Conservation (phyloP, 1,284 basidiomycete genomes). For the Pascua guehoae region DNA sequence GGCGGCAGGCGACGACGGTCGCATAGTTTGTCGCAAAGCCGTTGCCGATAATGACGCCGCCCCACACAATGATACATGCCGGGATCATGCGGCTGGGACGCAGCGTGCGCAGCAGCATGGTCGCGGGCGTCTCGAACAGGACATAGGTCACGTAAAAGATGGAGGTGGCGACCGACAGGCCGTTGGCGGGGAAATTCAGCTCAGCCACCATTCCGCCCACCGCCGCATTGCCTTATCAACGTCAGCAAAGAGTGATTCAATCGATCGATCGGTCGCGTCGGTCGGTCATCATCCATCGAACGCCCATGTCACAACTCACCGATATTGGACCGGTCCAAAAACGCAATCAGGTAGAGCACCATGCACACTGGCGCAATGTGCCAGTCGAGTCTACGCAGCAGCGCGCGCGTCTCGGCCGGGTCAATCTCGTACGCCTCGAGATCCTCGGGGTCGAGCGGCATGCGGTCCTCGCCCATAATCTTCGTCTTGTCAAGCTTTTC, state of each 20-base stretch:
- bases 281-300: too few relatives aligned
- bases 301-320: not conserved
- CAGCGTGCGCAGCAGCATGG: constrained; percentile 28
- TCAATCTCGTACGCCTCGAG: constrained; percentile 4
- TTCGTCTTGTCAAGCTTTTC: not conserved
- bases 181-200: constrained; percentile 5
- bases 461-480: constrained; percentile 3
- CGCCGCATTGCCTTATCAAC: constrained; percentile 11
- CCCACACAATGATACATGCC: constrained; percentile 21
- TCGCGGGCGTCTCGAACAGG: constrained; percentile 32
- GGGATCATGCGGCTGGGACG: constrained; percentile 15
- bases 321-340: constrained; percentile 5
- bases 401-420: not conserved
- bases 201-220: constrained; percentile 9
- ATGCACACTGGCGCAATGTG: constrained; percentile 7
- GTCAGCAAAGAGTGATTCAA: not conserved
- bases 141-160: constrained; percentile 32
- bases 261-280: too few relatives aligned
- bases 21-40: constrained; percentile 15
- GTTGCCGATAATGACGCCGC: constrained; percentile 26
- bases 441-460: constrained; percentile 3
- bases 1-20: constrained; percentile 20
- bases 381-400: constrained; percentile 12
- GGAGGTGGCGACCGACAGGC: constrained; percentile 7
- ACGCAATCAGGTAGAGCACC: constrained; percentile 5